Conservation (phyloP, 306 rosid species). For the Crotalaria pallida region DNA sequence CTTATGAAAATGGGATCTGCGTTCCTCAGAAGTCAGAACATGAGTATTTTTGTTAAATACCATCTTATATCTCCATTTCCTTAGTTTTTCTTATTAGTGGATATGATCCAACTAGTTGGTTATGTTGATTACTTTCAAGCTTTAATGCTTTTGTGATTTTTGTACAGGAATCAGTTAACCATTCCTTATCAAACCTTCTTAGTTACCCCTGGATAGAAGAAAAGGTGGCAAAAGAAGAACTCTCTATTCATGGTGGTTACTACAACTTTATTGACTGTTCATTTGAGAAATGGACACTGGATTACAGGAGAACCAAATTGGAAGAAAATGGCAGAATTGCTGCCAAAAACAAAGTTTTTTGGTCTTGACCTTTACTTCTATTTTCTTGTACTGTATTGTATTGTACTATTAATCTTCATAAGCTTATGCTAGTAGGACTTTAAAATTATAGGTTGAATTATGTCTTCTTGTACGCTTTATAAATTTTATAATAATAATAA, state of each 20-base stretch:
- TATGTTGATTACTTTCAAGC: background rate
- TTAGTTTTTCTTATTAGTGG: background rate
- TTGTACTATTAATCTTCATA: background rate
- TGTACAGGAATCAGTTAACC: slow-evolving; percentile 74
- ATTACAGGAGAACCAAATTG: slow-evolving; percentile 49
- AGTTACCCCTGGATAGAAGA: slow-evolving; percentile 94
- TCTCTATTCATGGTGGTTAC: slow-evolving; percentile 81
- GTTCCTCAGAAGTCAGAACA: background rate
- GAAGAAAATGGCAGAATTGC: slow-evolving; percentile 44
- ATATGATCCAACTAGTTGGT: background rate
- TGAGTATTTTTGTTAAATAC: background rate
- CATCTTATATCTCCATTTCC: background rate
- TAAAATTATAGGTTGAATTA: slow-evolving; percentile 16
- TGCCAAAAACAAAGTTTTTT: slow-evolving; percentile 48
- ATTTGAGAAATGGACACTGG: slow-evolving; percentile 96
- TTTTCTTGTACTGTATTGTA: background rate
- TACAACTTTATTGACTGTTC: slow-evolving; percentile 85
- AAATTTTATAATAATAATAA: background rate
- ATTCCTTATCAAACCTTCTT: slow-evolving; percentile 70
- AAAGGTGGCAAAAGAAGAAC: slow-evolving; percentile 63
- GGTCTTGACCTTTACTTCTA: slow-evolving; percentile 50
- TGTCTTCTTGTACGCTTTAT: background rate
- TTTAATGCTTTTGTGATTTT: background rate
- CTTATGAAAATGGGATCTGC: background rate
- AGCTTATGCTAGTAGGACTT: background rate